These are phyloP conservation scores for Ophiocordyceps robertsii DNA, from an alignment of 2,329 filamentous ascomycete species.

Conservation along the genomic window DNA sequence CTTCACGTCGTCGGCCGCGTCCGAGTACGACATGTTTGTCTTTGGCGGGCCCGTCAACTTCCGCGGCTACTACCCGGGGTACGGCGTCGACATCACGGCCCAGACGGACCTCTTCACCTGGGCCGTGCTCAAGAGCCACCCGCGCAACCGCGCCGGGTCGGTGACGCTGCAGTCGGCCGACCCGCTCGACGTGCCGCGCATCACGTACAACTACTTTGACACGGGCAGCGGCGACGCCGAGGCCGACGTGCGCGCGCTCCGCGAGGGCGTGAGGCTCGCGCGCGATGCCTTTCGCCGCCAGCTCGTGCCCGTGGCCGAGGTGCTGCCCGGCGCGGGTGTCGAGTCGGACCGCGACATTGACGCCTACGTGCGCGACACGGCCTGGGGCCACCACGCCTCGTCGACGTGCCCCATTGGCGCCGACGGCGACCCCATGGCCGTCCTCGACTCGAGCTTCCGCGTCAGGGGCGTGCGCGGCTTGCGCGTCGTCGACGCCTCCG, in stretches of 20 bases:
- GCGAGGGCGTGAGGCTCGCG: constrained; percentile 39
- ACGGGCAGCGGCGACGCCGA: constrained; percentile 31
- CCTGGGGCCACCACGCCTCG: constrained; percentile 44
- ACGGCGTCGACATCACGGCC: constrained; percentile 6
- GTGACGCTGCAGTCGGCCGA: constrained; percentile 48
- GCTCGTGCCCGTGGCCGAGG: constrained; percentile 6
- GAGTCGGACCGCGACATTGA: constrained; percentile 26
- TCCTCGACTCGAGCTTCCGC: constrained; percentile 39
- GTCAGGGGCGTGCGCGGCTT: constrained; percentile 38
- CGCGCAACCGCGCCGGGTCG: constrained; percentile 46
- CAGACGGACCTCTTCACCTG: constrained; percentile 22
- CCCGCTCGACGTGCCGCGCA: constrained; percentile 49
- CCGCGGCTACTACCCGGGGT: constrained; percentile 15
- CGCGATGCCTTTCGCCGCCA: constrained; percentile 23
- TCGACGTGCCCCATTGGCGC: constrained; percentile 41
- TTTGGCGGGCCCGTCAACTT: constrained; percentile 15
- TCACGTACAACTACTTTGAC: constrained; percentile 49
- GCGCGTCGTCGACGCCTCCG: constrained; percentile 44
- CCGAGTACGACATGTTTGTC: constrained; percentile 15
- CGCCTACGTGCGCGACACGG: constrained; percentile 30
- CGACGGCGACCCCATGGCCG: constrained; percentile 37
- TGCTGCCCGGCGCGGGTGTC: constrained; percentile 22
- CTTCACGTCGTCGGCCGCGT: constrained; percentile 12
- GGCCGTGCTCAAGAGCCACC: constrained; percentile 42
- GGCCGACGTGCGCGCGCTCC: constrained; percentile 37